Base-by-base conservation (phyloP, 2,329 filamentous ascomycete genomes). In the Monosporascus sp. region DNA sequence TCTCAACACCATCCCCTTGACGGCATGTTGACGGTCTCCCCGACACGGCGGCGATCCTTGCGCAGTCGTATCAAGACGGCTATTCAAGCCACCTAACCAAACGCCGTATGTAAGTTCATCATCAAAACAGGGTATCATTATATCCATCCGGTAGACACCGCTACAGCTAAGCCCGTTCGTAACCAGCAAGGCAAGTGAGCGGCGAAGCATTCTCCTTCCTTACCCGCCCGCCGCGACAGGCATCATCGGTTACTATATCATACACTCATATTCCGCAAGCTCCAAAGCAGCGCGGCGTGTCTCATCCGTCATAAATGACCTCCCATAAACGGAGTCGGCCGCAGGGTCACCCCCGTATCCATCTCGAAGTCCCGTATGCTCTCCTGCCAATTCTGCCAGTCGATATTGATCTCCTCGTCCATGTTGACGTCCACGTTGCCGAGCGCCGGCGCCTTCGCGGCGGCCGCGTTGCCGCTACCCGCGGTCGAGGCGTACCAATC, bases 331-430 rank as follows among this genome's bases (percentile, higher is more conserved):
- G 63, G 61, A 3, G 61, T 56, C 3, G 64, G 58, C 3, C 59
- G 62, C 41, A 66, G 60, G 2, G 62, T 61, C 9, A 65, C 53
- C 2, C 63, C 62, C 8, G 57, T 60, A 38, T 68, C 66, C 57
- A 67, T 59, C 60, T 72, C 72, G 51, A 74, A 54, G 0, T 70
- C 71, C 27, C 67, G 67, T 44, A 75, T 68, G 56, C 62, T 74
- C 51, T 74, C 70, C 52, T 72, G 73, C 73, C 76, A 79, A 51
- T 72, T 72, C 48, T 77, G 72, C 76, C 76, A 79, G 56, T 78
- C 71, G 53, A 78, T 78, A 6, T 72, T 69, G 6, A 65, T 62
- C 8, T 57, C 55, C 3, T 70, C 67, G 2, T 74, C 73, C 53
- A 65, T 69, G 52, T 62, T 68, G 51, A 62, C 60, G 55, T 66